Evolutionary conservation across 1,284 basidiomycete species (phyloP).

Genomic region (Macrocybe sp.): DNA sequence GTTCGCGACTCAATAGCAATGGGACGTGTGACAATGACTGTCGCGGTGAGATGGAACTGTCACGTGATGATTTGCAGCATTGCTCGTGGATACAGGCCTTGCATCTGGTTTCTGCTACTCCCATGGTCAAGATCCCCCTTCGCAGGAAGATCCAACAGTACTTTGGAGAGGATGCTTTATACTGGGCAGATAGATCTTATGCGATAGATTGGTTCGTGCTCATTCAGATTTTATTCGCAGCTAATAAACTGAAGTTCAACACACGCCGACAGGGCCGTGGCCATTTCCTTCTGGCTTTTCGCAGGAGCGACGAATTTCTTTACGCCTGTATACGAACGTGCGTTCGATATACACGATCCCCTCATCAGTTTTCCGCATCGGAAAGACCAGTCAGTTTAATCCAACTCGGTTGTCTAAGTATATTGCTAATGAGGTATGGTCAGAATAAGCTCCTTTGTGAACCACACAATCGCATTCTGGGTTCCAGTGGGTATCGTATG

Average conservation of each 20-base stretch:
- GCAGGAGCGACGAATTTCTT: constrained; percentile 30
- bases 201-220: constrained; percentile 34
- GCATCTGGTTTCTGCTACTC: no score
- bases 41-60: no score
- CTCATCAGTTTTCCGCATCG: constrained; percentile 48
- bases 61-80: no score
- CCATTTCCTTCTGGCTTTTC: constrained; percentile 38
- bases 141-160: constrained; percentile 16
- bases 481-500: constrained; percentile 38
- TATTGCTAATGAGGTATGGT: not conserved
- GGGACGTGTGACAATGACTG: no score
- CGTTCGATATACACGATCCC: constrained; percentile 46
- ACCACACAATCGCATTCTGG: constrained; percentile 40
- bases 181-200: constrained; percentile 42
- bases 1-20: no score
- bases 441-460: constrained; percentile 45
- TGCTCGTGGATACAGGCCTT: no score
- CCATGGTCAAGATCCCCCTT: no score
- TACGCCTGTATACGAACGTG: constrained; percentile 47
- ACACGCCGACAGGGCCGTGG: constrained; percentile 35
- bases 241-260: not conserved
- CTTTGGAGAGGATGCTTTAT: constrained; percentile 36
- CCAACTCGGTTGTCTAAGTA: no score
- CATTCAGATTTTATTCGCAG: not conserved
- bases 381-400: constrained; percentile 39